phyloP scores from a whole-genome alignment of 176 grass and related monocot species.

The Lolium multiflorum region DNA sequence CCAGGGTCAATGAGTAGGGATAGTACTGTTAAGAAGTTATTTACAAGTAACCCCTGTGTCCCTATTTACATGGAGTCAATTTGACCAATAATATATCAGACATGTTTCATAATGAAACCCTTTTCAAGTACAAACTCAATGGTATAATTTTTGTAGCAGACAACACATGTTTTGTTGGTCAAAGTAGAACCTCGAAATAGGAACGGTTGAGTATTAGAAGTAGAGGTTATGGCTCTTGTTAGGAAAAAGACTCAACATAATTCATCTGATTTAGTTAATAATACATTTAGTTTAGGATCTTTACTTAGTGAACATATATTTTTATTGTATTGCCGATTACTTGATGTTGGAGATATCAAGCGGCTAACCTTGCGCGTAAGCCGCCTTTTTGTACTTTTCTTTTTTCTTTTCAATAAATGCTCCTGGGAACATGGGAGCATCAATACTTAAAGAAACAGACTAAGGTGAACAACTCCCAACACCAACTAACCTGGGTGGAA shows the following conservation, averaged over 20 bases:
- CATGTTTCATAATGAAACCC: too few species aligned
- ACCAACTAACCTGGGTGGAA: constrained; percentile 92
- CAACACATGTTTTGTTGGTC: too few species aligned
- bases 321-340: constrained; percentile 20
- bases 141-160: too few species aligned
- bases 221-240: not conserved
- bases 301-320: not conserved
- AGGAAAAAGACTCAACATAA: not conserved
- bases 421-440: constrained; percentile 48
- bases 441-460: constrained; percentile 48
- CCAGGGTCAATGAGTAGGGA: not conserved
- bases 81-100: too few species aligned
- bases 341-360: constrained; percentile 40
- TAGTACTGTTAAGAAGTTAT: not conserved
- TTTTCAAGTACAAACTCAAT: too few species aligned
- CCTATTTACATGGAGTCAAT: too few species aligned
- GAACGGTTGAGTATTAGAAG: not conserved
- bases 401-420: constrained; percentile 53
- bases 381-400: constrained; percentile 56
- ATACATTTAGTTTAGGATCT: constrained; percentile 2
- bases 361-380: constrained; percentile 58
- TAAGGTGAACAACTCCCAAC: constrained; percentile 33
- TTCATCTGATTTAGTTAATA: not conserved
- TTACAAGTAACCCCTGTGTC: not conserved
- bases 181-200: too few species aligned